Percentiles rank a stretch among this genome's conserved stretches.
Evolutionary conservation across 2,329 filamentous ascomycete genomes (phyloP).

Genomic region (Monosporascus sp.): DNA sequence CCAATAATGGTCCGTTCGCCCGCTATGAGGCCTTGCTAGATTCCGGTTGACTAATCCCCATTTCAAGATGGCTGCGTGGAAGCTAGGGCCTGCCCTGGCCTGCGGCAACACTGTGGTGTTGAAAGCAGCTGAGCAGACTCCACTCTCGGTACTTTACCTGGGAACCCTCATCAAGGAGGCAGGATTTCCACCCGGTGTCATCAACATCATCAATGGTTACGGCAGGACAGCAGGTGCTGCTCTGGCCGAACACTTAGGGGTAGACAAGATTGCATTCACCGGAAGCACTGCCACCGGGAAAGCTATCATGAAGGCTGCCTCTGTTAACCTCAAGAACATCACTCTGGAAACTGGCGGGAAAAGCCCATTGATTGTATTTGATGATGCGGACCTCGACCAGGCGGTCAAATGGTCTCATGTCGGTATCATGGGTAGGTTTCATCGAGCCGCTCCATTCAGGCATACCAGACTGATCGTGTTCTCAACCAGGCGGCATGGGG

Average conservation of each 20-base stretch:
- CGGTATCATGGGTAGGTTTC: constrained; percentile 49
- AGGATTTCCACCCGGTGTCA: constrained; percentile 71
- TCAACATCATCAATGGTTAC: constrained; percentile 71
- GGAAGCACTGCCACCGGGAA: constrained; percentile 68
- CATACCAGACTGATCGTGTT: neutral
- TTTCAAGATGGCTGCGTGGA: constrained; percentile 64
- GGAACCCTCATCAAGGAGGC: constrained; percentile 65
- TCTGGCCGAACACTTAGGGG: constrained; percentile 59
- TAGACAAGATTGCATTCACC: constrained; percentile 77
- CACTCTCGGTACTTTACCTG: constrained; percentile 59
- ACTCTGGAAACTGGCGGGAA: constrained; percentile 65
- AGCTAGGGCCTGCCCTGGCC: constrained; percentile 68
- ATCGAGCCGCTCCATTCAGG: neutral
- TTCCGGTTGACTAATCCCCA: neutral
- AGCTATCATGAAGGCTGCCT: constrained; percentile 70
- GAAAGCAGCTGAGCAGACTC: constrained; percentile 64
- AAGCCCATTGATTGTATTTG: constrained; percentile 58
- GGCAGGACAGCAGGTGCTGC: constrained; percentile 64
- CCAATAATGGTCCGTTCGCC: constrained; percentile 32
- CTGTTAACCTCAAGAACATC: constrained; percentile 59
- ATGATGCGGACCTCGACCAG: constrained; percentile 61
- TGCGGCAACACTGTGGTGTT: constrained; percentile 60
- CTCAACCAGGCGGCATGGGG: constrained; percentile 34
- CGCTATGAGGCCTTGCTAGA: neutral
- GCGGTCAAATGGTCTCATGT: constrained; percentile 55